Conservation (phyloP, 306 rosid species). For the Vigna unguiculata region DNA sequence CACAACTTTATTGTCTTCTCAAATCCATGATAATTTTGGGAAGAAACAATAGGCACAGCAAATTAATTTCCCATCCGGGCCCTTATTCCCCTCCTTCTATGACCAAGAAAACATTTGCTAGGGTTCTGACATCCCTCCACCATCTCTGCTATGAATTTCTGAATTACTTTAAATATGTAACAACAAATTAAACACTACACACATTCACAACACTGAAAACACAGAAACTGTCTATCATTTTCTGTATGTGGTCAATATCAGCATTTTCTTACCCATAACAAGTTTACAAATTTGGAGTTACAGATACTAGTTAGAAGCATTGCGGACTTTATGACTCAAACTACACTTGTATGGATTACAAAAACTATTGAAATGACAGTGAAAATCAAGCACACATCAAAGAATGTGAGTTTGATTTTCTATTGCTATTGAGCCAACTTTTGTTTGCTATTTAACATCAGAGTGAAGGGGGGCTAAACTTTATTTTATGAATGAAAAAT, state of each 20-base stretch:
- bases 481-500: constrained; percentile 8
- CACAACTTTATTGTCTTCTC: constrained; percentile 47
- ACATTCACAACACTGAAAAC: constrained; percentile 4
- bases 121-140: constrained; percentile 32
- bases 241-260: not conserved
- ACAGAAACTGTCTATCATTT: constrained; percentile 1
- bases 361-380: not conserved
- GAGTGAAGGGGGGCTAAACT: not conserved
- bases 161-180: constrained; percentile 17
- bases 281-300: not conserved
- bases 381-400: not conserved
- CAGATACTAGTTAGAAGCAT: not conserved
- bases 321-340: not conserved
- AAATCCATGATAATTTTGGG: constrained; percentile 42
- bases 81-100: constrained; percentile 24
- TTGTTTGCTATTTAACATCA: not conserved
- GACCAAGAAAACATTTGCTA: constrained; percentile 42
- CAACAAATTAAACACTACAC: constrained; percentile 20
- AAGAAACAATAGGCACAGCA: constrained; percentile 28
- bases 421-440: not conserved
- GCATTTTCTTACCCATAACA: not conserved
- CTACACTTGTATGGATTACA: not conserved
- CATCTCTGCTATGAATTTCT: constrained; percentile 26
- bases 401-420: not conserved
- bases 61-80: constrained; percentile 36